Conservation (phyloP, 169 alveolate species). For the Plasmodium knowlesi region DNA sequence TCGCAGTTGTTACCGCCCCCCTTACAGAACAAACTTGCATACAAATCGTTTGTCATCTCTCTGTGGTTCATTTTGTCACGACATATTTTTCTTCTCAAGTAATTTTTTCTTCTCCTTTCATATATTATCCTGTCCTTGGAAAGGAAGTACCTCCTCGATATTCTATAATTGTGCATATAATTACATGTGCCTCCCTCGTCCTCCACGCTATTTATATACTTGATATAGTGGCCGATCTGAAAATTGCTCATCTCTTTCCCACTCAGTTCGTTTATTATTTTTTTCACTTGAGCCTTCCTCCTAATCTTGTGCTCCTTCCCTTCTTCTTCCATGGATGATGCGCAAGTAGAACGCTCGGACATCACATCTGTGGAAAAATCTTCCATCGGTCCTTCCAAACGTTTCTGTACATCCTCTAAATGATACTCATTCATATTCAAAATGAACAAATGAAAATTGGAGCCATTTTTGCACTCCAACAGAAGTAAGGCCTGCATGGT, state of each 20-base stretch:
- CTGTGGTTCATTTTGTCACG: not conserved
- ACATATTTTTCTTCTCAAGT: not conserved
- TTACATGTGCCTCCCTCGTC: not conserved
- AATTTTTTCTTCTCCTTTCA: slow-evolving; percentile 7
- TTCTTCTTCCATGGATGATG: not conserved
- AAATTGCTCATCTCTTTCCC: not conserved
- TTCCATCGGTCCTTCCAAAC: not conserved
- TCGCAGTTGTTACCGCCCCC: not conserved
- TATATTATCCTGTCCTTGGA: slow-evolving; percentile 50
- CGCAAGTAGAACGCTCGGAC: not conserved
- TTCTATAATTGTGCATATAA: slow-evolving; percentile 6
- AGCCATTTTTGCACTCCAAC: not conserved
- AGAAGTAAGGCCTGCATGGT: slow-evolving; percentile 5
- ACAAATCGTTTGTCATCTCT: not conserved
- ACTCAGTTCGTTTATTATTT: not conserved
- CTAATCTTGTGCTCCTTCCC: not conserved
- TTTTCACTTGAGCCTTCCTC: not conserved
- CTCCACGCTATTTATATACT: slow-evolving; percentile 23
- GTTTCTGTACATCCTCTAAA: not conserved
- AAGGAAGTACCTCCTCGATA: not conserved
- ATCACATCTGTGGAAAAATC: not conserved
- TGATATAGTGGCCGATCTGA: slow-evolving; percentile 20
- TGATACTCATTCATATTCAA: slow-evolving; percentile 10
- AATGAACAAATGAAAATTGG: slow-evolving; percentile 47
- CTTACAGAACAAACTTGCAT: not conserved